Evolutionary conservation across 768 basidiomycete genomes (phyloP).

Genomic region (Mycena olivaceomarginata): DNA sequence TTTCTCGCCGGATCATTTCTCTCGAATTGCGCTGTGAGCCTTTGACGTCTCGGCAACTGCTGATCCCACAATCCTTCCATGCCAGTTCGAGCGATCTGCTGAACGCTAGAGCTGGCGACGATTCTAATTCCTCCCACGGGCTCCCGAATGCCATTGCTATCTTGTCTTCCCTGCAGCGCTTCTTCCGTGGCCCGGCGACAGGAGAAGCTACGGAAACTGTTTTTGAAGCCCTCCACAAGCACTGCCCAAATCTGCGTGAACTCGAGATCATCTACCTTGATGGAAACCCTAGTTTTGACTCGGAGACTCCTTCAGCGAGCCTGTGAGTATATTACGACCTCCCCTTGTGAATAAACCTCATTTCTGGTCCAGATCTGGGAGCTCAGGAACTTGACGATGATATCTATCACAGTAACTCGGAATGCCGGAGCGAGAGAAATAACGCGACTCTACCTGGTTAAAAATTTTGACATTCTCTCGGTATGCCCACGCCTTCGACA

Average conservation of each 20-base stretch:
- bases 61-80: not conserved
- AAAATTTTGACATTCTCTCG: not conserved
- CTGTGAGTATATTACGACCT: not conserved
- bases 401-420: slow-evolving; percentile 1
- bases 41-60: not conserved
- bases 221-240: not conserved
- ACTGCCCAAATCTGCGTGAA: not conserved
- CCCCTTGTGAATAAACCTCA: not conserved
- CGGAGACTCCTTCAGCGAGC: not conserved
- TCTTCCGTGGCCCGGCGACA: not conserved
- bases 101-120: not conserved
- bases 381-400: not conserved
- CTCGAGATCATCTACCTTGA: not conserved
- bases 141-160: not conserved
- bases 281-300: not conserved
- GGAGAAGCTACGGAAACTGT: not conserved
- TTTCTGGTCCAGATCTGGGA: not conserved
- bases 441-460: not conserved
- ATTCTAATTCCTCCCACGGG: not conserved
- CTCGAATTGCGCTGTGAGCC: not conserved
- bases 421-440: not conserved
- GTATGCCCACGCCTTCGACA: not conserved
- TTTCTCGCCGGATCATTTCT: not conserved
- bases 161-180: not conserved
- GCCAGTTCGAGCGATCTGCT: not conserved